A percentile compares a stretch with the other conserved stretches of the same genome.
Conservation (phyloP, 1,139 yeast genomes). For the Taiozyma sp. region DNA sequence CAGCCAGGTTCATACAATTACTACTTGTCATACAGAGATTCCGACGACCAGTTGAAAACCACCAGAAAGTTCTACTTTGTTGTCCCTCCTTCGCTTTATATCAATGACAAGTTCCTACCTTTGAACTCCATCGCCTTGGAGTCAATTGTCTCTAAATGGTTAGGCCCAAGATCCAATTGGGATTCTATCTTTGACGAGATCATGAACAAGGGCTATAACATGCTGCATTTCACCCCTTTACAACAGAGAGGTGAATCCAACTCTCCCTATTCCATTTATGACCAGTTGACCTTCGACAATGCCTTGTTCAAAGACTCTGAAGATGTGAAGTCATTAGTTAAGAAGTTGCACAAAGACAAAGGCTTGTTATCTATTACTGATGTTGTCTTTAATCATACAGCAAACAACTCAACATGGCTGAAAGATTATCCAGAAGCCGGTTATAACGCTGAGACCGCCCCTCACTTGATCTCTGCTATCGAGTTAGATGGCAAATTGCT, state of each 20-base stretch:
- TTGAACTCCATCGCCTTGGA: slow-evolving; percentile 81
- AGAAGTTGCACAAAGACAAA: slow-evolving; percentile 47
- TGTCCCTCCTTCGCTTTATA: slow-evolving; percentile 70
- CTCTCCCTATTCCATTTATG: slow-evolving; percentile 89
- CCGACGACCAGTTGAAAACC: slow-evolving; percentile 30
- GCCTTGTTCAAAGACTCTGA: slow-evolving; percentile 44
- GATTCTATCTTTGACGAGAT: slow-evolving; percentile 54
- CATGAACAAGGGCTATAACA: slow-evolving; percentile 76
- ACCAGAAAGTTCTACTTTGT: slow-evolving; percentile 67
- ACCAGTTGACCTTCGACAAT: slow-evolving; percentile 77
- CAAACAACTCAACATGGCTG: slow-evolving; percentile 84
- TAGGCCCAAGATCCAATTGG: slow-evolving; percentile 70
- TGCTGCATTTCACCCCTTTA: slow-evolving; percentile 94
- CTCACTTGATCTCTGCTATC: slow-evolving; percentile 79
- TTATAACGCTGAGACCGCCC: slow-evolving; percentile 80
- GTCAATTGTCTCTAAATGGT: slow-evolving; percentile 87
- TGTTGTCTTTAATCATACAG: slow-evolving; percentile 93
- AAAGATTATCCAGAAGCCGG: slow-evolving; percentile 86
- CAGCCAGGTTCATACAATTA: slow-evolving; percentile 80
- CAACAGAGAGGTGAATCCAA: slow-evolving; percentile 84
- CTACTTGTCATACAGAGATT: slow-evolving; percentile 45
- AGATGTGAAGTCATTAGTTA: slow-evolving; percentile 43
- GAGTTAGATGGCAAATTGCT: slow-evolving; percentile 70
- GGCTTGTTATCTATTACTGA: slow-evolving; percentile 78
- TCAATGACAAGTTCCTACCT: slow-evolving; percentile 54